A percentile compares a stretch with the other conserved stretches of the same genome.
phyloP scores from a whole-genome alignment of 2,329 filamentous ascomycete genomes.

The Hymenoscyphus linearis region DNA sequence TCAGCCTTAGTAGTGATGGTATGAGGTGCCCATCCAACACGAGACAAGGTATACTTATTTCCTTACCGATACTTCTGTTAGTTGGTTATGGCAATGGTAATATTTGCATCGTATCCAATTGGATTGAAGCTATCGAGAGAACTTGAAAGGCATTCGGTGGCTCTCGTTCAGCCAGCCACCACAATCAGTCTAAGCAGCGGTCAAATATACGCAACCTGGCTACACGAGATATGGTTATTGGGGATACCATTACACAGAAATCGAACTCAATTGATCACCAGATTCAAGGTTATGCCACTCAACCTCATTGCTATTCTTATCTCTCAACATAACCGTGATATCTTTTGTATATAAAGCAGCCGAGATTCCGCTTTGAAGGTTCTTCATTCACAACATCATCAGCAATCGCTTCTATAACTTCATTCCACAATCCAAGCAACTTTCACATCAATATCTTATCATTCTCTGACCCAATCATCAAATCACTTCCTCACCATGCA shows the following conservation, averaged over 20 bases:
- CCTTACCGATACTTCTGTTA: background rate
- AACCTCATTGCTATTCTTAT: background rate
- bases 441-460: background rate
- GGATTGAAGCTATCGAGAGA: background rate
- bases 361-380: background rate
- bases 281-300: background rate
- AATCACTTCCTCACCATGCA: slow-evolving; percentile 18
- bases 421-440: background rate
- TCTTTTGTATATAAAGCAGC: slow-evolving; percentile 1
- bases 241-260: background rate
- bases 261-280: background rate
- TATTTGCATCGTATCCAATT: background rate
- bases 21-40: background rate
- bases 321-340: background rate
- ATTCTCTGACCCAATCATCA: background rate
- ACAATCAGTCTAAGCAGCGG: background rate
- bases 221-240: background rate
- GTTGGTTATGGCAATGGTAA: background rate
- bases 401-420: background rate
- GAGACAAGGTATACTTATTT: background rate
- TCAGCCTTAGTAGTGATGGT: background rate
- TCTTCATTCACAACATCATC: slow-evolving; percentile 1
- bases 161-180: background rate
- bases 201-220: background rate
- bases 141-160: background rate